Conservation (phyloP, 148 eudicot species). For the Euryodendron excelsum region DNA sequence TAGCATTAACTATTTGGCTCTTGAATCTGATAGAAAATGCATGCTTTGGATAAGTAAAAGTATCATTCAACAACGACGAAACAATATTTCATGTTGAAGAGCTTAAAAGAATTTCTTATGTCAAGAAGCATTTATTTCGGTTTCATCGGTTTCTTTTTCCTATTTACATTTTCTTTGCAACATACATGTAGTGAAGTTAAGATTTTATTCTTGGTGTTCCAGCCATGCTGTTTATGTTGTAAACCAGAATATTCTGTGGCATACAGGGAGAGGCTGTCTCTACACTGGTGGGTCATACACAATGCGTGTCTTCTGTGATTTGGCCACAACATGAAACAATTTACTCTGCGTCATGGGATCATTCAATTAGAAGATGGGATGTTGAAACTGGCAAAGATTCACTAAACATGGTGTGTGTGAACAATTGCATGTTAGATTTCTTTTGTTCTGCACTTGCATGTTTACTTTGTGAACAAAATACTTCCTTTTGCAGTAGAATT, state of each 20-base stretch:
- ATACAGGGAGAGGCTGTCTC: conserved; percentile 76
- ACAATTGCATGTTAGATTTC: not conserved
- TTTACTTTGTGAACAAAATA: not conserved
- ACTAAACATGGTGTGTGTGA: conserved; percentile 57
- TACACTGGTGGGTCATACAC: conserved; percentile 82
- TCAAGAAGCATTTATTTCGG: too few relatives aligned
- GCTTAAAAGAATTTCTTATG: too few relatives aligned
- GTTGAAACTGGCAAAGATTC: conserved; percentile 81
- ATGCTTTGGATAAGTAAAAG: too few relatives aligned
- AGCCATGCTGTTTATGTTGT: conserved; percentile 2
- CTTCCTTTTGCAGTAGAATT: not conserved
- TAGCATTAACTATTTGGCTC: not conserved
- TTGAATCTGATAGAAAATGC: not conserved
- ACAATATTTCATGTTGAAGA: too few relatives aligned
- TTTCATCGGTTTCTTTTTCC: not conserved
- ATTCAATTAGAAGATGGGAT: conserved; percentile 89
- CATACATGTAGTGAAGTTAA: not conserved
- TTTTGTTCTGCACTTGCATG: not conserved
- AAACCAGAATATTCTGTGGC: conserved; percentile 6
- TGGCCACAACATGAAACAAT: conserved; percentile 77
- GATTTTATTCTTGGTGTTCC: not conserved
- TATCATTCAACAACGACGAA: too few relatives aligned
- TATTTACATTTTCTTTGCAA: not conserved
- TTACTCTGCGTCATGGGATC: conserved; percentile 99
- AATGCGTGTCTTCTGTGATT: conserved; percentile 80